These are phyloP conservation scores for Gamsiella multidivaricata DNA, from an alignment of 192 early-diverging fungal genomes.

Conservation along the genomic window DNA sequence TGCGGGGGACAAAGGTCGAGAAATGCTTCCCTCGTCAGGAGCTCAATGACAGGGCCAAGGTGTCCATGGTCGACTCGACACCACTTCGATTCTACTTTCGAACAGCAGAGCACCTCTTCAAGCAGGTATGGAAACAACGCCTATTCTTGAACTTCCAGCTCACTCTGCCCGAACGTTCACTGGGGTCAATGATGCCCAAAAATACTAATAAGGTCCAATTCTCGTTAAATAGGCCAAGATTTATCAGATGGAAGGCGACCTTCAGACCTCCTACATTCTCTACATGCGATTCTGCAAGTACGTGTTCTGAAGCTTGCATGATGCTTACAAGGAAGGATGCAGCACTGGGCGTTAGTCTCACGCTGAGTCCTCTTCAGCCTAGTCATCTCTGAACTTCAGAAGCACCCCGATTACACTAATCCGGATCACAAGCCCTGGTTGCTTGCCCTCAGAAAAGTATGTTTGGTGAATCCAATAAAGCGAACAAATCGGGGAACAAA, in stretches of 20 bases:
- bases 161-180: too few species aligned
- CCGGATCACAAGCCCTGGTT: constrained; percentile 55
- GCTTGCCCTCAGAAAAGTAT: constrained; percentile 42
- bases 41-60: constrained; percentile 37
- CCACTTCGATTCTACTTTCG: constrained; percentile 61
- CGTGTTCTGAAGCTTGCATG: neutral
- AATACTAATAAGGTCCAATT: neutral
- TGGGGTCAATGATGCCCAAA: neutral
- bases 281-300: constrained; percentile 75
- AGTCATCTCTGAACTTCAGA: constrained; percentile 67
- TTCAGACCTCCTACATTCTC: constrained; percentile 75
- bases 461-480: too few species aligned
- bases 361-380: constrained; percentile 51
- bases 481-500: too few species aligned
- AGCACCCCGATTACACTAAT: constrained; percentile 64
- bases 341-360: neutral
- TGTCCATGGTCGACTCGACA: constrained; percentile 42
- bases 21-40: constrained; percentile 42
- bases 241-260: constrained; percentile 73
- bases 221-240: constrained; percentile 44
- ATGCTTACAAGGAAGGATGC: neutral
- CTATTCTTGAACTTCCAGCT: neutral
- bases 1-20: constrained; percentile 37
- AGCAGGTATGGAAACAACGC: constrained; percentile 42
- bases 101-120: constrained; percentile 56